These are phyloP conservation scores for Excoecaria agallocha DNA, from an alignment of 345 rosid species.

Conservation along the genomic window DNA sequence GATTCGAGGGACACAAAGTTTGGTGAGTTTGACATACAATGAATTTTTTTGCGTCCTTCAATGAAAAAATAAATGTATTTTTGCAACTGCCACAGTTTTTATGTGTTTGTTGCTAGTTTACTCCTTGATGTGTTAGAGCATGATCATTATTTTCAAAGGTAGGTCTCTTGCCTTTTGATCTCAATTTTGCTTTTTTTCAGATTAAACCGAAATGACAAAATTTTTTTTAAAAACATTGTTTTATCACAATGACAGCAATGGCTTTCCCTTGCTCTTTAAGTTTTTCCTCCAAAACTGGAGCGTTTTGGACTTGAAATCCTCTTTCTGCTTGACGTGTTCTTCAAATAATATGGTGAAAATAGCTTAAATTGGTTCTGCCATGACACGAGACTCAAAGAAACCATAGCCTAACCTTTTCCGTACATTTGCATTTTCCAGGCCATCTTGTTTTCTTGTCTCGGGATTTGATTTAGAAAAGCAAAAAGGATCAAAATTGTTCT, in stretches of 20 bases:
- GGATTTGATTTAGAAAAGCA: too few species aligned
- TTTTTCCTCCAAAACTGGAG: neutral
- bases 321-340: neutral
- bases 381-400: too few species aligned
- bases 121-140: neutral
- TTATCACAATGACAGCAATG: neutral
- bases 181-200: too few species aligned
- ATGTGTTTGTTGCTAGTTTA: neutral
- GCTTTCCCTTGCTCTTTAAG: neutral
- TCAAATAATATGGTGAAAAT: neutral
- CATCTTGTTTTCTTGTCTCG: too few species aligned
- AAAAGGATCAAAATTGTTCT: too few species aligned
- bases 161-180: neutral
- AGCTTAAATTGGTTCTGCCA: neutral
- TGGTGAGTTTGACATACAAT: conserved; percentile 13
- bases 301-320: neutral
- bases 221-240: neutral
- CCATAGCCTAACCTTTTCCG: too few species aligned
- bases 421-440: too few species aligned
- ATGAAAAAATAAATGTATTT: neutral
- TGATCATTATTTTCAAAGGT: neutral
- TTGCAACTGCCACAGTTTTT: neutral
- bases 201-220: too few species aligned
- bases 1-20: conserved; percentile 1
- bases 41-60: neutral